A percentile compares a stretch with the other conserved stretches of the same genome.
Conservation (phyloP, 768 basidiomycete species). For the Lentinula lateritia region DNA sequence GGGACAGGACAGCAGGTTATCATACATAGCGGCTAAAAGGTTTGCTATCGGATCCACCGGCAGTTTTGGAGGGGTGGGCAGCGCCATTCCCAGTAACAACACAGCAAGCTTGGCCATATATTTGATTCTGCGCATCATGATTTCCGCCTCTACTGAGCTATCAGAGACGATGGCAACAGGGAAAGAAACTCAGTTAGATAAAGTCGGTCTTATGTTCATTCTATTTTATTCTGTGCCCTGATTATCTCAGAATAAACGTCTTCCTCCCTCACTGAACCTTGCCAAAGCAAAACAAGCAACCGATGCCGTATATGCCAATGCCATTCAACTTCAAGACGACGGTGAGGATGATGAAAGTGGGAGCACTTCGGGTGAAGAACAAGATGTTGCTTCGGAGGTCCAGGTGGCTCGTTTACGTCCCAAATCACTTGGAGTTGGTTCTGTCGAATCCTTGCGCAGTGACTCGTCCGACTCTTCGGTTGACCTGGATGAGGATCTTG, state of each 20-base stretch:
- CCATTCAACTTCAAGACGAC: slow-evolving; percentile 1
- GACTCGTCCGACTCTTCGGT: background rate
- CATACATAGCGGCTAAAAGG: background rate
- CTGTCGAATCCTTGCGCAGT: background rate
- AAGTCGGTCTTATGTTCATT: background rate
- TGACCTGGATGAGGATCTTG: slow-evolving; percentile 64
- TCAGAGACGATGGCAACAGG: slow-evolving; percentile 1
- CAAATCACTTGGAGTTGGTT: background rate
- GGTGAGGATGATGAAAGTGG: background rate
- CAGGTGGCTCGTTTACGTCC: background rate
- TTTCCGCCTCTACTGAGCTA: background rate
- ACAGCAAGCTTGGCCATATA: background rate
- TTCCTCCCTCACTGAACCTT: background rate
- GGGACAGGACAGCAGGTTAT: background rate
- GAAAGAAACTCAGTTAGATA: background rate
- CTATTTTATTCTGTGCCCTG: background rate
- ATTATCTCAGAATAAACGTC: background rate
- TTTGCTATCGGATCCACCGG: background rate
- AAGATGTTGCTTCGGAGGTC: background rate
- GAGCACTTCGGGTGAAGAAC: background rate
- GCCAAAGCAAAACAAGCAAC: slow-evolving; percentile 4
- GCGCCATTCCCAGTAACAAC: background rate
- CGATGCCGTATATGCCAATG: background rate
- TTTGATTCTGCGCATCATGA: background rate
- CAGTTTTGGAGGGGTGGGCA: background rate